phyloP scores from a whole-genome alignment of 768 basidiomycete genomes.

The Trametes punicea region DNA sequence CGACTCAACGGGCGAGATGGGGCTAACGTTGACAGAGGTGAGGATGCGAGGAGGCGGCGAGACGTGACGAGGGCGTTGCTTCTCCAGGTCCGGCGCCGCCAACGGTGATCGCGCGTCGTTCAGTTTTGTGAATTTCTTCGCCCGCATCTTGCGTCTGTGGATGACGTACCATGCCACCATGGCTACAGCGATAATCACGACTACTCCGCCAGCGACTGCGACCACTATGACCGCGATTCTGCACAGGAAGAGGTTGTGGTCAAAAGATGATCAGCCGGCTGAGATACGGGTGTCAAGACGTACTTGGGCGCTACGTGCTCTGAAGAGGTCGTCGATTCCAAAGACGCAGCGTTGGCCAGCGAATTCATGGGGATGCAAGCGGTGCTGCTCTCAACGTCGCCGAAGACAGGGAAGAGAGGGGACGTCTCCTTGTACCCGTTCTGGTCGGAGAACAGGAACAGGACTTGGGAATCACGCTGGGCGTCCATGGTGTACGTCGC shows the following conservation, averaged over 20 bases:
- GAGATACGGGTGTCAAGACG: background rate
- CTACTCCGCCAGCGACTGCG: slow-evolving; percentile 35
- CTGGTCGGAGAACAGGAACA: slow-evolving; percentile 45
- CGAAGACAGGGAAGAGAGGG: slow-evolving; percentile 40
- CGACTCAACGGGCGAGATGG: slow-evolving; percentile 8
- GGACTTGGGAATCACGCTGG: slow-evolving; percentile 34
- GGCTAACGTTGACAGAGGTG: slow-evolving; percentile 1
- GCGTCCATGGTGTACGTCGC: slow-evolving; percentile 45
- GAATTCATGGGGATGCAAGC: slow-evolving; percentile 26
- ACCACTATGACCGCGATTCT: slow-evolving; percentile 48
- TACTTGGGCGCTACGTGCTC: slow-evolving; percentile 4
- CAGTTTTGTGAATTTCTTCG: slow-evolving; percentile 27
- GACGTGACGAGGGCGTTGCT: background rate
- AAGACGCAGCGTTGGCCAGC: slow-evolving; percentile 4
- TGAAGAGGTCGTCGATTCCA: background rate
- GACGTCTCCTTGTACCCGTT: slow-evolving; percentile 40
- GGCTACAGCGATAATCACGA: slow-evolving; percentile 39
- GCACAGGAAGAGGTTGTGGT: background rate
- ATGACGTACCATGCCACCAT: slow-evolving; percentile 44
- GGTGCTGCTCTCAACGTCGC: slow-evolving; percentile 22
- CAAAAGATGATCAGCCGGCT: background rate
- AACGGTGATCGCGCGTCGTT: slow-evolving; percentile 1
- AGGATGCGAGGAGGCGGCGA: slow-evolving; percentile 7
- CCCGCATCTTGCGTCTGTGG: slow-evolving; percentile 32
- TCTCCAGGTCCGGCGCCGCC: slow-evolving; percentile 7